Conservation (phyloP, 2,329 filamentous ascomycete species). For the Epichloe hybrida region DNA sequence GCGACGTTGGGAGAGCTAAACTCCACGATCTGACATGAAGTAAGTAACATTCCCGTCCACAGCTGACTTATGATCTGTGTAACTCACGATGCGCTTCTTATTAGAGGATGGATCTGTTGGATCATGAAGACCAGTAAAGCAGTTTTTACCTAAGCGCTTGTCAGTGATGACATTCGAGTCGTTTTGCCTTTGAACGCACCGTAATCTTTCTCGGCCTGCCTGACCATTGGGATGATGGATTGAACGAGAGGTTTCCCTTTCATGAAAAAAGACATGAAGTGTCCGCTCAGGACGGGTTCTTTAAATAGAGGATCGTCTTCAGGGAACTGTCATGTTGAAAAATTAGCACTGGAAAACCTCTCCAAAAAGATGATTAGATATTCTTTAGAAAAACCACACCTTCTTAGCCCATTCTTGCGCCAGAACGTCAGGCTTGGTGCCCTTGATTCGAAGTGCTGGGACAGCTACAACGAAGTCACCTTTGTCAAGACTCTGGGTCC, state of each 20-base stretch:
- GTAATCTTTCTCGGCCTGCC: conserved; percentile 43
- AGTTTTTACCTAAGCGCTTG: conserved; percentile 42
- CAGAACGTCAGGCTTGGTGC: conserved; percentile 49
- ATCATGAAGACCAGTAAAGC: conserved; percentile 45
- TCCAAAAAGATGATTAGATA: not conserved
- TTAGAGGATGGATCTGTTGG: conserved; percentile 44
- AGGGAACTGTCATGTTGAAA: conserved; percentile 41
- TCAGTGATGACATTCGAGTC: not conserved
- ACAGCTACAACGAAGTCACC: conserved; percentile 69
- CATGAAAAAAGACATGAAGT: conserved; percentile 71
- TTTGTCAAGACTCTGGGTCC: conserved; percentile 69
- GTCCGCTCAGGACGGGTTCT: conserved; percentile 51
- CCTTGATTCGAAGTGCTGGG: conserved; percentile 67
- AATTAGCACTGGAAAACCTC: not conserved
- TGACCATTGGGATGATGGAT: conserved; percentile 56
- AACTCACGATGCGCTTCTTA: conserved; percentile 40
- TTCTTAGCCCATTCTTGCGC: conserved; percentile 48
- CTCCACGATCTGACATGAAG: conserved; percentile 46
- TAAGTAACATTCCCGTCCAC: not conserved
- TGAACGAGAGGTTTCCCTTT: conserved; percentile 50
- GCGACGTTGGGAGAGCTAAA: conserved; percentile 81
- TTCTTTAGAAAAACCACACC: conserved; percentile 24
- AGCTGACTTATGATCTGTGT: no score
- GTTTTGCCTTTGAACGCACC: conserved; percentile 9
- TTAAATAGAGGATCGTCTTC: conserved; percentile 61